These are phyloP conservation scores for Crithidia fasciculata DNA, from an alignment of 208 protist genomes.

Conservation along the genomic window DNA sequence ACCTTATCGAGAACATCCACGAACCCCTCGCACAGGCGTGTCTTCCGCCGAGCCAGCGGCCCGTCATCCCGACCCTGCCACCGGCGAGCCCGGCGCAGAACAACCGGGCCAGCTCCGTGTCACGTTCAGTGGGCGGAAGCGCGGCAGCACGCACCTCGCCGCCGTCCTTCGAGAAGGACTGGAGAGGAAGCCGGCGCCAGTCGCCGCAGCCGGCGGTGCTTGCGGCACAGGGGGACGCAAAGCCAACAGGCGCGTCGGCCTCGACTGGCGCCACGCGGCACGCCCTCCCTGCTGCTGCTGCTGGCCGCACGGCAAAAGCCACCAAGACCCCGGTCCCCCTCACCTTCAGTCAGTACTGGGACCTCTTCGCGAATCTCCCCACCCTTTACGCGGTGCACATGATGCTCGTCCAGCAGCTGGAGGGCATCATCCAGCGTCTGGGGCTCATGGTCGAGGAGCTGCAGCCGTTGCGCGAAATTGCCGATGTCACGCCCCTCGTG, in stretches of 20 bases:
- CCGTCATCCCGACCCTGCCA: neutral
- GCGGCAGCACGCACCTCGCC: neutral
- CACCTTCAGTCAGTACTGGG: slow-evolving; percentile 63
- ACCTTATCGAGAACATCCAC: slow-evolving; percentile 73
- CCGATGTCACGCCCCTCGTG: neutral
- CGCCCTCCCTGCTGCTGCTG: neutral
- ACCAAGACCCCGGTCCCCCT: neutral
- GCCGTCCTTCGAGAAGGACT: neutral
- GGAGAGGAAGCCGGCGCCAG: neutral
- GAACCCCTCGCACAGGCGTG: slow-evolving; percentile 29
- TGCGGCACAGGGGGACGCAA: neutral
- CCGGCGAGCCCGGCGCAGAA: neutral
- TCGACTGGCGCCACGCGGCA: neutral
- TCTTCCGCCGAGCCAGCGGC: slow-evolving; percentile 29
- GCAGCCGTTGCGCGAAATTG: slow-evolving; percentile 18
- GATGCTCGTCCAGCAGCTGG: slow-evolving; percentile 52
- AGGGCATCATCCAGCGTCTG: slow-evolving; percentile 34
- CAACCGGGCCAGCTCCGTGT: neutral
- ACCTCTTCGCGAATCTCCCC: slow-evolving; percentile 76
- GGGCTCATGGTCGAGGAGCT: slow-evolving; percentile 45
- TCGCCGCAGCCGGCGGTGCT: slow-evolving; percentile 23
- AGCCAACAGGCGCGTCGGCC: no score
- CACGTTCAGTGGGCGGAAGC: neutral
- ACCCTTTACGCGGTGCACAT: slow-evolving; percentile 58
- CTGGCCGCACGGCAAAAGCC: neutral